A percentile compares a stretch with the other conserved stretches of the same genome.
Evolutionary conservation across 2,329 filamentous ascomycete genomes (phyloP).

Genomic region (Davidsoniella neocaledoniae): DNA sequence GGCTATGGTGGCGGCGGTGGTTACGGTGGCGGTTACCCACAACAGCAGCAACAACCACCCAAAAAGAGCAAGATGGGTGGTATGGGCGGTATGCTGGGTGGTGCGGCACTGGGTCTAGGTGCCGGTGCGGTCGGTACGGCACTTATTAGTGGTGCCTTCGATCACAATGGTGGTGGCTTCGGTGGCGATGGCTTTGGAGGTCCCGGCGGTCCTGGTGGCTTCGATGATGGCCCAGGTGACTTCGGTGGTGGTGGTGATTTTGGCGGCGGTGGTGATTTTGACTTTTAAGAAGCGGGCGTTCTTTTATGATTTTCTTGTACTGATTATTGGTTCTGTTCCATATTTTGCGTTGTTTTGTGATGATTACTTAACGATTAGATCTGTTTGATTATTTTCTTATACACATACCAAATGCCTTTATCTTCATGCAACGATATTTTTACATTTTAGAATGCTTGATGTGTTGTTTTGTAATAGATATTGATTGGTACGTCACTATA

Average conservation of each 20-base stretch:
- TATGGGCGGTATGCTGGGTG: slow-evolving; percentile 43
- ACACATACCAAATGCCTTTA: background rate
- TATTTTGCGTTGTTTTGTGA: background rate
- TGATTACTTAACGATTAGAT: background rate
- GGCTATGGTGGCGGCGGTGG: slow-evolving; percentile 18
- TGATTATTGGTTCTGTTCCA: background rate
- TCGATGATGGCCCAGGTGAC: slow-evolving; percentile 19
- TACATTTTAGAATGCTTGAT: background rate
- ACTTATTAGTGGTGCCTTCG: slow-evolving; percentile 50
- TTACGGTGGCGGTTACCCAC: slow-evolving; percentile 22
- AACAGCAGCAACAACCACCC: slow-evolving; percentile 22
- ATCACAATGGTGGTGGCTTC: slow-evolving; percentile 40
- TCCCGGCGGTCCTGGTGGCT: slow-evolving; percentile 14
- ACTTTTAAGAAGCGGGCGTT: slow-evolving; percentile 19
- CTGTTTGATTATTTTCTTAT: background rate
- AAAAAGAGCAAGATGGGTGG: slow-evolving; percentile 25
- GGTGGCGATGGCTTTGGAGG: slow-evolving; percentile 17
- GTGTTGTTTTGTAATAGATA: background rate
- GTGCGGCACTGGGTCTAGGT: slow-evolving; percentile 60
- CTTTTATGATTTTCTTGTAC: background rate
- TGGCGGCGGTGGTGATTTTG: slow-evolving; percentile 19
- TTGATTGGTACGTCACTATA: background rate
- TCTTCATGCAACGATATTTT: background rate
- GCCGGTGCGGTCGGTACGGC: slow-evolving; percentile 68
- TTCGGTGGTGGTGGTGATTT: slow-evolving; percentile 18